Percentiles rank a stretch among this genome's conserved stretches.
These are phyloP conservation scores for Heteromeles arbutifolia DNA, from an alignment of 306 rosid genomes.

Conservation along the genomic window DNA sequence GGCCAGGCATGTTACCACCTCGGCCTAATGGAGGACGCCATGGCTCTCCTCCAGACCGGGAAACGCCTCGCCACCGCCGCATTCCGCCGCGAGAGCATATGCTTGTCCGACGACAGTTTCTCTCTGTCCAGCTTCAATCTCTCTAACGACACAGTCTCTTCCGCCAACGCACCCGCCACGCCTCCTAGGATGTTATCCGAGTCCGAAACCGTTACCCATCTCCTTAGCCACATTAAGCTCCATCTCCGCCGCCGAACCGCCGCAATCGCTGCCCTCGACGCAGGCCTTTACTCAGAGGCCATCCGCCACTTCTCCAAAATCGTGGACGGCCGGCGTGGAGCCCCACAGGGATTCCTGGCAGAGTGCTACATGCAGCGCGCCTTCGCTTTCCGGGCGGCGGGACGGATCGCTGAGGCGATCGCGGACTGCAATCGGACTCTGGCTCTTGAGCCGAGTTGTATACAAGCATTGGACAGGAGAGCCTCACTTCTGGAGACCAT, in stretches of 20 bases:
- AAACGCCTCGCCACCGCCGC: conserved; percentile 89
- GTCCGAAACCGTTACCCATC: conserved; percentile 48
- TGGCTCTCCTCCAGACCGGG: conserved; percentile 91
- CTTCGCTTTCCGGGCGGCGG: conserved; percentile 51
- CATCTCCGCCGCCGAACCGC: conserved; percentile 77
- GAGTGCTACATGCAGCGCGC: conserved; percentile 87
- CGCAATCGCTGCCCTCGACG: conserved; percentile 81
- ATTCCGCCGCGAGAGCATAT: conserved; percentile 80
- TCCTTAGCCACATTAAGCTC: conserved; percentile 76
- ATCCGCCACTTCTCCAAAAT: conserved; percentile 89
- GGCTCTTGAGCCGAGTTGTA: conserved; percentile 66
- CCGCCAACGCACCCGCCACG: conserved; percentile 34
- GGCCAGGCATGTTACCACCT: conserved; percentile 91
- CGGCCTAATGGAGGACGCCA: conserved; percentile 94
- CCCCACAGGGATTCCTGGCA: conserved; percentile 84
- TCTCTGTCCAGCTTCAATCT: conserved; percentile 34
- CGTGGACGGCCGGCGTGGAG: conserved; percentile 83
- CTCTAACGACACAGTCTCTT: conserved; percentile 19
- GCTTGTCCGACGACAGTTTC: conserved; percentile 87
- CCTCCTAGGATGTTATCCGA: conserved; percentile 46
- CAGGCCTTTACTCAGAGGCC: conserved; percentile 79
- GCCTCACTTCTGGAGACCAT: conserved; percentile 69
- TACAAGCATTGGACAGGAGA: conserved; percentile 82
- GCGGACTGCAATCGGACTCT: conserved; percentile 89
- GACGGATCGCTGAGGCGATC: conserved; percentile 77